These are phyloP conservation scores for Russula foetens DNA, from an alignment of 768 basidiomycete genomes.

Conservation along the genomic window DNA sequence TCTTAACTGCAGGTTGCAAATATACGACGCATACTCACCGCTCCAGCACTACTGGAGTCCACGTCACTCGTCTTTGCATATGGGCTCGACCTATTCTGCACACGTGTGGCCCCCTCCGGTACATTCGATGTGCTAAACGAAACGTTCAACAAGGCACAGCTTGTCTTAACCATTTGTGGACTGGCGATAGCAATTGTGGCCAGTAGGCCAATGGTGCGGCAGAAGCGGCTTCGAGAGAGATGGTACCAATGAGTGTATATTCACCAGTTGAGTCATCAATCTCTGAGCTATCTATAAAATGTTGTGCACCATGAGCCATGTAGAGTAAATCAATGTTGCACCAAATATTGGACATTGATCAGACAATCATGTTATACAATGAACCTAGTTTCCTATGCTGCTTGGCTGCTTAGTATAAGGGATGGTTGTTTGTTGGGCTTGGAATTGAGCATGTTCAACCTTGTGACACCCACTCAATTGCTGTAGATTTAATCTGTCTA, in stretches of 20 bases:
- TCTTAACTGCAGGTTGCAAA: conserved; percentile 50
- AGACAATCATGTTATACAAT: no score
- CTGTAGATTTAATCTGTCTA: no score
- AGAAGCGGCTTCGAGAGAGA: conserved; percentile 56
- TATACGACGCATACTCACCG: conserved; percentile 59
- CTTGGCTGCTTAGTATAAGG: no score
- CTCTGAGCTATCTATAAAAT: neutral
- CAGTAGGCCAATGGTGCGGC: conserved; percentile 70
- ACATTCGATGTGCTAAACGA: conserved; percentile 92
- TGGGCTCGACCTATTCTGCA: conserved; percentile 86
- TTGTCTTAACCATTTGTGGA: conserved; percentile 73
- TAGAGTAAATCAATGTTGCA: neutral
- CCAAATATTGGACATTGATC: no score
- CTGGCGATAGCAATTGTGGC: conserved; percentile 70
- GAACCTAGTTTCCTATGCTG: no score
- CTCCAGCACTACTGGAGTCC: conserved; percentile 84
- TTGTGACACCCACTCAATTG: no score
- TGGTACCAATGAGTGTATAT: conserved; percentile 50
- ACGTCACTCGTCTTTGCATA: conserved; percentile 83
- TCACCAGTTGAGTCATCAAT: no score
- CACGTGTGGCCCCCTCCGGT: conserved; percentile 75
- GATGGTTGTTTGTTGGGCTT: no score
- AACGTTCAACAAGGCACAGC: conserved; percentile 87
- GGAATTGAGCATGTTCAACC: no score
- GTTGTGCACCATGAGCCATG: neutral